Base-by-base conservation (phyloP, 495 filamentous ascomycete genomes). In the Trichoderma erinaceum region DNA sequence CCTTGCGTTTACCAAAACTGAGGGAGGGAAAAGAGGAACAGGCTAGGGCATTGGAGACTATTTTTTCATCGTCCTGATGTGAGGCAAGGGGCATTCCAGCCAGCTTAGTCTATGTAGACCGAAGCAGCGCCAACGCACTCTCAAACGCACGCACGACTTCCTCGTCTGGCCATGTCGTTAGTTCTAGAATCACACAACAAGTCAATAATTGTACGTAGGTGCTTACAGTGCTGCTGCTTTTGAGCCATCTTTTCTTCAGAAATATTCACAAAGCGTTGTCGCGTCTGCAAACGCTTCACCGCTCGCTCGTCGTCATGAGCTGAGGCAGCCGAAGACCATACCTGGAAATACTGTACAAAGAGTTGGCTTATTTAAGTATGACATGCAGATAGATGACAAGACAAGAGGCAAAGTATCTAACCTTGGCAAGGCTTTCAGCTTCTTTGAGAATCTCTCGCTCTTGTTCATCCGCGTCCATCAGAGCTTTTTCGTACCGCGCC, bases 141-240 rank as follows among this genome's bases (percentile, higher is more conserved):
- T 93, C 85, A 73, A 95, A 95, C 38, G 91, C 91, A 71, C 86
- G 84, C 12, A 95, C 90, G 50, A 95, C 91, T 71, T 91, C 84
- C 56, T 81, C 80, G 73, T 92, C 90, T 92, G 69, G 7, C 65
- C 66, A 52, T 27, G 4, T 11, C 25, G 58, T 29, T 56, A 61
- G 23, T 41, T 10, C 41, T 41, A 12, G 46, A 25, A 41, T 11
- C 41, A 65, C 7, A 12, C 4, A 15, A 8, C 8, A 43, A 23
- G 64, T 41, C 21, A 41, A 7, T 65, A 15, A 32, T 4, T 64
- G 13, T 3, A 2, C n/a, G 27, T 44, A 63, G 50, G 38, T 21
- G 79, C 87, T 76, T 79, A 92, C 90, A 88, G 71, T 94, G 91
- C 63, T 86, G 80, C 73, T 88, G 88, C 79, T 90, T 93, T 69